These are phyloP conservation scores for Heterobasidion parviporum DNA, from an alignment of 1,284 basidiomycete genomes.

Conservation along the genomic window DNA sequence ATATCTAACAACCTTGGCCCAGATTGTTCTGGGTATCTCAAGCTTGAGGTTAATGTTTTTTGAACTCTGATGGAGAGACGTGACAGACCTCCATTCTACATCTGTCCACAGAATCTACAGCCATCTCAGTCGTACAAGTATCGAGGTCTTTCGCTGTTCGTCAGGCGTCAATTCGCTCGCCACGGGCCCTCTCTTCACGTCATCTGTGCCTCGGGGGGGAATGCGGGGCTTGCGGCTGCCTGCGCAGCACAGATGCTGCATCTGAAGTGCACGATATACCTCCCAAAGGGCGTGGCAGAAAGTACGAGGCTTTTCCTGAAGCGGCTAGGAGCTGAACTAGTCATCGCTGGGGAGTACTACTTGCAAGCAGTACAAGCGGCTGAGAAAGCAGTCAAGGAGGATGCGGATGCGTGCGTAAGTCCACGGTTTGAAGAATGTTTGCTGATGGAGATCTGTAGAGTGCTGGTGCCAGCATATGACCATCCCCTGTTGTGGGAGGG, in stretches of 20 bases:
- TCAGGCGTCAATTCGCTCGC: slow-evolving; percentile 38
- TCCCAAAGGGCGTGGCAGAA: slow-evolving; percentile 44
- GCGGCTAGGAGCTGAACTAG: slow-evolving; percentile 45
- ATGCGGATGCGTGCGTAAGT: slow-evolving; percentile 44
- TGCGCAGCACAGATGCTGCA: slow-evolving; percentile 46
- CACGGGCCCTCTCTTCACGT: slow-evolving; percentile 49
- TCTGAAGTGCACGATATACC: slow-evolving; percentile 56
- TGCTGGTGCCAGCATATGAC: slow-evolving; percentile 64
- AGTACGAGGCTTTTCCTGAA: slow-evolving; percentile 41
- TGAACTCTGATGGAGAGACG: not conserved
- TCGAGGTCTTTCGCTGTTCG: slow-evolving; percentile 58
- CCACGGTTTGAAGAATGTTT: not conserved
- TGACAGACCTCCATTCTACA: not conserved
- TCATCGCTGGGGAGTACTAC: slow-evolving; percentile 48
- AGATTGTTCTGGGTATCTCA: slow-evolving; percentile 43
- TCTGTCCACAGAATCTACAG: slow-evolving; percentile 50
- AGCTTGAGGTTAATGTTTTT: slow-evolving; percentile 46
- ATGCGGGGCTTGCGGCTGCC: slow-evolving; percentile 65
- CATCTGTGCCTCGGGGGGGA: slow-evolving; percentile 65
- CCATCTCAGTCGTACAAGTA: slow-evolving; percentile 71
- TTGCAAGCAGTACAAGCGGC: slow-evolving; percentile 46
- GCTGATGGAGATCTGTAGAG: slow-evolving; percentile 25
- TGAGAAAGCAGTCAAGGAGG: slow-evolving; percentile 28
- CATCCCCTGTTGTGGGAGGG: slow-evolving; percentile 63
- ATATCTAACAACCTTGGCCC: slow-evolving; percentile 45